These are phyloP conservation scores for Golubevia sp. DNA, from an alignment of 1,284 basidiomycete species.

Conservation along the genomic window DNA sequence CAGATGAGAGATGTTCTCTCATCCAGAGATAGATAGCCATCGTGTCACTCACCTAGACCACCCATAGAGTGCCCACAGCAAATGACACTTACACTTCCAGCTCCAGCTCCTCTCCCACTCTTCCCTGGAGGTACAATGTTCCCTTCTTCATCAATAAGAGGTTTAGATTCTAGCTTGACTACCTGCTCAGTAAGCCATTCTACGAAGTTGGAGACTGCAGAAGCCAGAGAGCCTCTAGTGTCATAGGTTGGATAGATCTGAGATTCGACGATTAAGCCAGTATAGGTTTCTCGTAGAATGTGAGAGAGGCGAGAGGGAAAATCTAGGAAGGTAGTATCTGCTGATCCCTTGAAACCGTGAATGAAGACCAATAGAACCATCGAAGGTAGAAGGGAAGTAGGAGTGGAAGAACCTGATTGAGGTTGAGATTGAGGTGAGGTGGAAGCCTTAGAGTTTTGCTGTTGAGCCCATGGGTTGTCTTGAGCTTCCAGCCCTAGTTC, in stretches of 20 bases:
- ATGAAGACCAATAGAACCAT: slow-evolving; percentile 1
- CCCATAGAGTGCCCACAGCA: slow-evolving; percentile 79
- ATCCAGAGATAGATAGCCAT: too few species aligned
- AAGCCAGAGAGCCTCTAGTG: slow-evolving; percentile 64
- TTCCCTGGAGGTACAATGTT: slow-evolving; percentile 10
- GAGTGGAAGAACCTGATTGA: too few species aligned
- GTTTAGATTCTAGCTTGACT: slow-evolving; percentile 75
- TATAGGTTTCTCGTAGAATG: slow-evolving; percentile 67
- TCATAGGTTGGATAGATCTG: slow-evolving; percentile 87
- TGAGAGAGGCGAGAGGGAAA: slow-evolving; percentile 80
- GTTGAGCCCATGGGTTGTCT: too few species aligned
- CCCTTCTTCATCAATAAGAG: slow-evolving; percentile 18
- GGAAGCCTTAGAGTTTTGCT: too few species aligned
- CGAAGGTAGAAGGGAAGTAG: too few species aligned
- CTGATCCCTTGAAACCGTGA: slow-evolving; percentile 71
- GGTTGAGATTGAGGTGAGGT: too few species aligned
- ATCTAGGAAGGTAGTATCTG: slow-evolving; percentile 74
- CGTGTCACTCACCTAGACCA: slow-evolving; percentile 66
- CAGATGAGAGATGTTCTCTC: too few species aligned
- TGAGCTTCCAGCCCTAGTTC: too few species aligned
- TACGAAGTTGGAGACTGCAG: slow-evolving; percentile 31
- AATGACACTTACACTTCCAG: slow-evolving; percentile 66
- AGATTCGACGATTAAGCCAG: slow-evolving; percentile 70
- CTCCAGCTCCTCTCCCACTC: slow-evolving; percentile 30
- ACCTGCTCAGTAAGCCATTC: slow-evolving; percentile 69